Percentiles rank a stretch among this genome's conserved stretches.
These are phyloP conservation scores for Calonectria multiphialidica DNA, from an alignment of 2,329 filamentous ascomycete species.

Conservation along the genomic window DNA sequence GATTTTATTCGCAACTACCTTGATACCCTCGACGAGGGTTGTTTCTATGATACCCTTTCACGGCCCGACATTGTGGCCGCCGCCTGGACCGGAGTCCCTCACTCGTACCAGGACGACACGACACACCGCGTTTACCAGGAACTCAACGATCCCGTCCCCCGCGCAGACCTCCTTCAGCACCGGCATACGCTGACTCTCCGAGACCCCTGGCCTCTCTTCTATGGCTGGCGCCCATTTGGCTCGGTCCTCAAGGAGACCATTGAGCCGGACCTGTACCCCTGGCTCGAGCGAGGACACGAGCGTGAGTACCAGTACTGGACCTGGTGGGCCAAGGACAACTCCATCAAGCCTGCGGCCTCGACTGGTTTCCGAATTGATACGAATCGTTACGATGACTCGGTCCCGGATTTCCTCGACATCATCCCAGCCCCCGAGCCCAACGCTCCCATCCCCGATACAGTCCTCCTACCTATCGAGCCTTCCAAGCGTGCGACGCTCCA, in stretches of 20 bases:
- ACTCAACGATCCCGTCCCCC: conserved; percentile 31
- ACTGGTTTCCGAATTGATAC: conserved; percentile 39
- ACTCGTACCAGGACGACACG: conserved; percentile 40
- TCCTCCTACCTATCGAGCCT: conserved; percentile 28
- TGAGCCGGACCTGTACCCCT: conserved; percentile 44
- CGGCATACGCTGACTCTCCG: conserved; percentile 42
- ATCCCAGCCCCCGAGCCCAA: conserved; percentile 22
- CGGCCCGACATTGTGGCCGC: conserved; percentile 44
- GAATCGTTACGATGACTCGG: conserved; percentile 10
- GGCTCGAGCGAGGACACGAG: conserved; percentile 40
- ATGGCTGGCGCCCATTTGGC: conserved; percentile 43
- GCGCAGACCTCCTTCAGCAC: conserved; percentile 39
- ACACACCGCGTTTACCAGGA: conserved; percentile 26
- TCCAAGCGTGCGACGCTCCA: conserved; percentile 39
- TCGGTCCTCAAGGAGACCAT: conserved; percentile 32
- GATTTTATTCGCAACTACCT: conserved; percentile 41
- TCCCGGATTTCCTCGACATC: conserved; percentile 37
- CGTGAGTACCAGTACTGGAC: conserved; percentile 42
- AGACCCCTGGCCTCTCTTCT: conserved; percentile 44
- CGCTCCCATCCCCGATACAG: conserved; percentile 31
- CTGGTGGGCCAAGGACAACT: conserved; percentile 40
- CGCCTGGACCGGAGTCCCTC: conserved; percentile 39
- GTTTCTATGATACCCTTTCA: conserved; percentile 39
- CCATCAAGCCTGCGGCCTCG: conserved; percentile 25
- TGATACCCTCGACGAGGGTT: conserved; percentile 42